Evolutionary conservation across 1,284 basidiomycete species (phyloP).

Genomic region (Ganoderma meredithae): DNA sequence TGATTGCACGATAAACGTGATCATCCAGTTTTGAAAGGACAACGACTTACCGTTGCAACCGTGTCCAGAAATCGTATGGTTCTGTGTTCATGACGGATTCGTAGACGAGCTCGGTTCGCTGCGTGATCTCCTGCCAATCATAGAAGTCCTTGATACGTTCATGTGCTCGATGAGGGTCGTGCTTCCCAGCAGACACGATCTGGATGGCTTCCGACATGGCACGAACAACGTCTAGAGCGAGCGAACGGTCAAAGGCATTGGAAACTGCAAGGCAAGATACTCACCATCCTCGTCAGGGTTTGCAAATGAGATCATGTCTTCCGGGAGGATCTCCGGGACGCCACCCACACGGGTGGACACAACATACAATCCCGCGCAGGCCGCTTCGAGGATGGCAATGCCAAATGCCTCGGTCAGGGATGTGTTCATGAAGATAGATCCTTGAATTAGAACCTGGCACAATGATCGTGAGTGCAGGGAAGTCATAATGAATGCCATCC

Average conservation of each 20-base stretch:
- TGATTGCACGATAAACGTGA: constrained; percentile 36
- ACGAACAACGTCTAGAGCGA: constrained; percentile 77
- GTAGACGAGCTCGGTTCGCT: constrained; percentile 88
- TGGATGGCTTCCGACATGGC: constrained; percentile 85
- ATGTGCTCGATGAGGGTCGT: constrained; percentile 85
- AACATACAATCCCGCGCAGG: constrained; percentile 93
- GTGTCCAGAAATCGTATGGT: constrained; percentile 71
- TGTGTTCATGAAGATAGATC: constrained; percentile 94
- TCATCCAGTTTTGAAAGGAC: not conserved
- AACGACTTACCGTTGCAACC: constrained; percentile 69
- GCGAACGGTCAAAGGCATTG: not conserved
- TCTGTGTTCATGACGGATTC: constrained; percentile 65
- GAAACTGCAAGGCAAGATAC: constrained; percentile 4
- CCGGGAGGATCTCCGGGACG: constrained; percentile 93
- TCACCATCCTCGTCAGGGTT: constrained; percentile 84
- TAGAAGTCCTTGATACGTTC: constrained; percentile 85
- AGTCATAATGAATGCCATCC: not conserved
- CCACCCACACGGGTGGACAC: constrained; percentile 96
- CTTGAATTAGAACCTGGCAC: constrained; percentile 77
- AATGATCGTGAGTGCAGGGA: constrained; percentile 1
- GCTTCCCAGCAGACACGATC: constrained; percentile 71
- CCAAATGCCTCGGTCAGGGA: constrained; percentile 98
- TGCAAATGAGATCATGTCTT: constrained; percentile 94
- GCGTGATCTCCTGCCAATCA: constrained; percentile 85
- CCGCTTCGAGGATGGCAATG: constrained; percentile 95